Evolutionary conservation across 352 stramenopile species (phyloP).

Genomic region (Pythium periplocum): DNA sequence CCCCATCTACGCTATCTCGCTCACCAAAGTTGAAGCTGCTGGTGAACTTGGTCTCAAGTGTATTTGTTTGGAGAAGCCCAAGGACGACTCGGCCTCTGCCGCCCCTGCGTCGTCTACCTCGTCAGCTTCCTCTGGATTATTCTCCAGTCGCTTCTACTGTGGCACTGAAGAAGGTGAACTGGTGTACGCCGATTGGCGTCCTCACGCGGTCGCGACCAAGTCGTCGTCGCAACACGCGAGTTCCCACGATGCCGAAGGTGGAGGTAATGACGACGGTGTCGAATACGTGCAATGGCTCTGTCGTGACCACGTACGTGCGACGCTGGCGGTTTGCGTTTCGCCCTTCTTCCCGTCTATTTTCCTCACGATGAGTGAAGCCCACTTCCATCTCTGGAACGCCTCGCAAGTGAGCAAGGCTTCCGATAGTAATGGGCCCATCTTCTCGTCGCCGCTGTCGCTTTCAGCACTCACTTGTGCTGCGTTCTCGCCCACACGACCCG

Average conservation of each 20-base stretch:
- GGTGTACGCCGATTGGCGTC: slow-evolving; percentile 85
- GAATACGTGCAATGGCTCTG: slow-evolving; percentile 91
- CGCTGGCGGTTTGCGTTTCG: slow-evolving; percentile 73
- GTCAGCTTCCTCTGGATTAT: slow-evolving; percentile 1
- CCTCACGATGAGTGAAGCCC: slow-evolving; percentile 83
- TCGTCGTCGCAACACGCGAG: too few species aligned
- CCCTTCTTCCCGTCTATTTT: slow-evolving; percentile 90
- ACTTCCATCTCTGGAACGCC: slow-evolving; percentile 92
- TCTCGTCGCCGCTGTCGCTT: slow-evolving; percentile 77
- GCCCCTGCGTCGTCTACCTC: neutral
- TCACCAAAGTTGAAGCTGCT: slow-evolving; percentile 69
- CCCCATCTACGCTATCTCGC: slow-evolving; percentile 76
- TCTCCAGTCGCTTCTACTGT: slow-evolving; percentile 77
- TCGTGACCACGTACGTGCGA: slow-evolving; percentile 83
- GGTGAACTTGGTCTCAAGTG: slow-evolving; percentile 62
- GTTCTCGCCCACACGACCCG: slow-evolving; percentile 87
- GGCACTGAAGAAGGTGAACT: slow-evolving; percentile 89
- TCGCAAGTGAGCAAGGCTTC: slow-evolving; percentile 28
- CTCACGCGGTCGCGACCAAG: slow-evolving; percentile 32
- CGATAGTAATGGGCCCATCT: slow-evolving; percentile 71
- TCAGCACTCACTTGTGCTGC: slow-evolving; percentile 76
- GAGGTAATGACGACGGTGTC: slow-evolving; percentile 44
- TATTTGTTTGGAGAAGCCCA: slow-evolving; percentile 58
- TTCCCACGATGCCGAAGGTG: slow-evolving; percentile 18
- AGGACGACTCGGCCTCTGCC: slow-evolving; percentile 31